Evolutionary conservation across 2,329 filamentous ascomycete genomes (phyloP).

Genomic region (Trichoderma koningii): DNA sequence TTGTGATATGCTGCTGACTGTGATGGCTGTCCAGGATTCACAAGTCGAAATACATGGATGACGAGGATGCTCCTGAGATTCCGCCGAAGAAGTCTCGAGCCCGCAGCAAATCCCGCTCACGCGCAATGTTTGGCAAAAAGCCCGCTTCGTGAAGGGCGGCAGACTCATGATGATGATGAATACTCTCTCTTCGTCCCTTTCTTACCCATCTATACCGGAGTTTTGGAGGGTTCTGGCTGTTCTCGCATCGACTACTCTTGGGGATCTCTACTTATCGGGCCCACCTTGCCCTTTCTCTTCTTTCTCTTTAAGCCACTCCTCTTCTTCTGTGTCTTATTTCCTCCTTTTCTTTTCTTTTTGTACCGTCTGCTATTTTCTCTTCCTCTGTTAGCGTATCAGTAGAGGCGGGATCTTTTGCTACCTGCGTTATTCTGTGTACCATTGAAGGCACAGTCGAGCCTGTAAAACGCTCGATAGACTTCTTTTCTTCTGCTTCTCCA

Average conservation of each 20-base stretch:
- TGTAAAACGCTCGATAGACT: not conserved
- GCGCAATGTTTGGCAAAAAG: slow-evolving; percentile 67
- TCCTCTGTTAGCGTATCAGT: slow-evolving; percentile 29
- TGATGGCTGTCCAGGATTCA: slow-evolving; percentile 70
- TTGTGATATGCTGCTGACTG: not conserved
- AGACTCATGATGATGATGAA: slow-evolving; percentile 36
- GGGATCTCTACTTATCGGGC: slow-evolving; percentile 4
- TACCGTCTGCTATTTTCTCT: not conserved
- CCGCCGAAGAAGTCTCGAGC: slow-evolving; percentile 53
- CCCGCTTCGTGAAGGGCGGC: slow-evolving; percentile 28
- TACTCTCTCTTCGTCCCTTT: slow-evolving; percentile 32
- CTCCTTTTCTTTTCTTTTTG: not conserved
- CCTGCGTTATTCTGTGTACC: slow-evolving; percentile 16
- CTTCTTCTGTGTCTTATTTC: not conserved
- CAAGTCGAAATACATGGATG: slow-evolving; percentile 82
- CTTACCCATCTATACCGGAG: slow-evolving; percentile 39
- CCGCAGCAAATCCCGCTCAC: slow-evolving; percentile 74
- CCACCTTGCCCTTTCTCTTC: not conserved
- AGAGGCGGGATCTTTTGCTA: slow-evolving; percentile 27
- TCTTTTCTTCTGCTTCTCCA: not conserved
- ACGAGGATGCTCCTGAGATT: slow-evolving; percentile 53
- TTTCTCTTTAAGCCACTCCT: not conserved
- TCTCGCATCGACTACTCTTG: slow-evolving; percentile 30
- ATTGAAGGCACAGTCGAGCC: not conserved
- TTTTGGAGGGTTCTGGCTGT: slow-evolving; percentile 35